phyloP scores from a whole-genome alignment of 1,284 basidiomycete species.

The Pseudozyma flocculosa region DNA sequence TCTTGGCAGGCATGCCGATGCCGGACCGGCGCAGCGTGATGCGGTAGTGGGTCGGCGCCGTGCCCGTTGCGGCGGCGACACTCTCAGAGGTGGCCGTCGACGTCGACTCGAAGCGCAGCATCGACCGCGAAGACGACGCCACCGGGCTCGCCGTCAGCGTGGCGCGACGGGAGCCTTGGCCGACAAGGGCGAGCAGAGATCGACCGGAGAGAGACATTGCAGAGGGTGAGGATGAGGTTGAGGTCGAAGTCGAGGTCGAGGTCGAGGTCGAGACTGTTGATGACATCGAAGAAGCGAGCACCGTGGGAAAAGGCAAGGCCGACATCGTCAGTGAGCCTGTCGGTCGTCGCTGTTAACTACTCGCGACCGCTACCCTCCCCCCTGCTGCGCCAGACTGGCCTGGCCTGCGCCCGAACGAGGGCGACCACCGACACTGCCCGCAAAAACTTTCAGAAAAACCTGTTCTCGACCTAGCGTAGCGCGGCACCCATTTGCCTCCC shows the following conservation, averaged over 20 bases:
- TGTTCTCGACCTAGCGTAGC: conserved; percentile 42
- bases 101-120: conserved; percentile 14
- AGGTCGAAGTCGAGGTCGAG: no score
- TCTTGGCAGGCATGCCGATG: conserved; percentile 72
- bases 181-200: background rate
- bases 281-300: no score
- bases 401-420: no score
- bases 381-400: no score
- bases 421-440: no score
- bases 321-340: no score
- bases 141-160: background rate
- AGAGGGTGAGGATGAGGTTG: no score
- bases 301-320: no score
- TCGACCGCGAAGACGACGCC: background rate
- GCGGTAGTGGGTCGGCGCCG: conserved; percentile 70
- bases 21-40: conserved; percentile 79
- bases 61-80: conserved; percentile 15
- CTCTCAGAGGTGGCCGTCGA: conserved; percentile 8
- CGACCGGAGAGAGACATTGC: background rate
- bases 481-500: conserved; percentile 33
- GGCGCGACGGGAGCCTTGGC: background rate
- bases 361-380: no score
- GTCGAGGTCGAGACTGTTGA: no score
- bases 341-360: no score
- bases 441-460: conserved; percentile 17